A percentile compares a stretch with the other conserved stretches of the same genome.
Conservation (phyloP, 768 basidiomycete genomes). For the Hortiboletus flavorubellus region DNA sequence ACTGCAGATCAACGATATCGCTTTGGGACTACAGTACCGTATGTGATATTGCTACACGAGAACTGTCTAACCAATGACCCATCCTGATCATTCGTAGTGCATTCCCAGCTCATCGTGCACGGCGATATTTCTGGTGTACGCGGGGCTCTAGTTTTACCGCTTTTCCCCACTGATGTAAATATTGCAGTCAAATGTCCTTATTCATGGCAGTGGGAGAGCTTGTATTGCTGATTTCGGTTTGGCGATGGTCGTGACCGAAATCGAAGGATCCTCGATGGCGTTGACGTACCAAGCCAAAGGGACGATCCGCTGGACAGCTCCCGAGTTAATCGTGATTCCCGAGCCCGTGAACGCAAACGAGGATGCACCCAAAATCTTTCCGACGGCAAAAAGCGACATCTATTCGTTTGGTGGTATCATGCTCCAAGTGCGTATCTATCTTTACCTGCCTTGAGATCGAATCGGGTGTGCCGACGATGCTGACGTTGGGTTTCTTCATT, state of each 20-base stretch:
- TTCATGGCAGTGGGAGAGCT: slow-evolving; percentile 40
- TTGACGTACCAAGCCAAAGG: slow-evolving; percentile 33
- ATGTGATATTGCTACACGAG: not conserved
- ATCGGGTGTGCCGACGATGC: not conserved
- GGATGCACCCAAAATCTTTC: not conserved
- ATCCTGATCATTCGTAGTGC: slow-evolving; percentile 10
- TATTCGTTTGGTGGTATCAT: slow-evolving; percentile 31
- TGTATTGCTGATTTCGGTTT: slow-evolving; percentile 47
- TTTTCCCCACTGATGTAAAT: not conserved
- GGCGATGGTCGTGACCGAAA: slow-evolving; percentile 37
- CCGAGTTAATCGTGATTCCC: slow-evolving; percentile 32
- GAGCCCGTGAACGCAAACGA: not conserved
- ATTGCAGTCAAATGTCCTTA: slow-evolving; percentile 42
- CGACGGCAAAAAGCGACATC: slow-evolving; percentile 36
- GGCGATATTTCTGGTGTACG: slow-evolving; percentile 32
- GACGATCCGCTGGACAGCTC: slow-evolving; percentile 50
- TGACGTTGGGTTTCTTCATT: not conserved
- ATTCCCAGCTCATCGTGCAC: slow-evolving; percentile 20
- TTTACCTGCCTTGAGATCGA: not conserved
- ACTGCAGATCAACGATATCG: slow-evolving; percentile 24
- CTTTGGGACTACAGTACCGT: slow-evolving; percentile 28
- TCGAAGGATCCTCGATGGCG: slow-evolving; percentile 31
- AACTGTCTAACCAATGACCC: not conserved
- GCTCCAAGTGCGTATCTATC: slow-evolving; percentile 16
- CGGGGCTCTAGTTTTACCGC: not conserved